Evolutionary conservation across 129 eudicot genomes (phyloP), one percentile per base, ranked within the genome.

Genomic region (Flaveria robusta): DNA sequence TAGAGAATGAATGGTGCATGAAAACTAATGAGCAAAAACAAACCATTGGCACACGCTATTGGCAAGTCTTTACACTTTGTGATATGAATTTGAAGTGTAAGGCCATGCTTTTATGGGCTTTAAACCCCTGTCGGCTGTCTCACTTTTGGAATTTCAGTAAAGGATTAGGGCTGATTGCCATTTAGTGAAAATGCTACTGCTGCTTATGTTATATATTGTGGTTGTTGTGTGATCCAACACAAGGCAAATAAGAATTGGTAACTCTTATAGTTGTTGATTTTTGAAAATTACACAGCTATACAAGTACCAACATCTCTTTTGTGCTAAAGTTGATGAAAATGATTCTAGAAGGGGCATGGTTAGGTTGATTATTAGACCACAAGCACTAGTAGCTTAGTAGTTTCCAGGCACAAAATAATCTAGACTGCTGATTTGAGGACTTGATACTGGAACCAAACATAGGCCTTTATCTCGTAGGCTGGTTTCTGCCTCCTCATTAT

Each of bases 371-470:
- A 55, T 37, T 59, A 74, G 69, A 26, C 63, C 74, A 62, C 54
- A 11, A 81, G 10, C 29, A 66, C 42, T 23, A 50, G 67, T 60
- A 50, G 59, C 45, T 58, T 66, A 76, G 31, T 58, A 81, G 56
- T 49, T 72, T 77, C 79, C 12, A 18, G 82, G 76, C 5, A 58
- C 55, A 46, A 58, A 58, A 45, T 45, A 14, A 14, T 80, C 75
- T 42, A 64, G 23, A n/a, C 13, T 54, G 65, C 66, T 64, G 75
- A 71, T n/a, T 60, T 71, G 71, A 27, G 55, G 77, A 46, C 71
- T 71, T 56, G 90, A 81, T 55, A 81, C 19, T 5, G 93, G 93
- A 75, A 86, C 86, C 81, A 88, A 73, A 70, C 88, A 88, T 4
- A 88, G 75, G 58, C 93, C 90, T 88, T 54, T 81, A 5, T 73